Base-by-base conservation (phyloP, 2,329 filamentous ascomycete species). In the Epichloe sylvatica region DNA sequence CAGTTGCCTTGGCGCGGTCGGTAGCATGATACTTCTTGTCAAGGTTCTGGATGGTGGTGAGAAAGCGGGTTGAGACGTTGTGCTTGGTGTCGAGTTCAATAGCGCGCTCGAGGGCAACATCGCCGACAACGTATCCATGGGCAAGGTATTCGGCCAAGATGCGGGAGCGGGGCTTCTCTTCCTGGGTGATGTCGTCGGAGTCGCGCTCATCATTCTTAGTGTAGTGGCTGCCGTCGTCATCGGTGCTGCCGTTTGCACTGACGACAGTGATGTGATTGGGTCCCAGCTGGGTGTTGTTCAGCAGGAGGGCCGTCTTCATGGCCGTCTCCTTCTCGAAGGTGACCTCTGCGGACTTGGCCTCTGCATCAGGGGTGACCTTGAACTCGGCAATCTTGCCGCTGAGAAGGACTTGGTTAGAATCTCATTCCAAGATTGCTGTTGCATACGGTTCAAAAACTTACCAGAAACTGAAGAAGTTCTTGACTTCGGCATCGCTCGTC, bases 401-500 rank as follows among this genome's bases (percentile, higher is more conserved):
- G 64, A 19, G 8, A 17, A n/a, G 13, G 13, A 2, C 33, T 21
- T 6, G 6, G 51, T 47, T 21, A 45, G 35, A 21, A 42, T 17
- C 13, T 37, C 13, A n/a, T 17, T 30, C 30, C n/a, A 19, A 6
- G 13, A 15, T 15, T 38, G 30, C 5, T 34, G 11, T 6, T 36
- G 19, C 19, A 25, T 7, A 33, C 15, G 17, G 5, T 8, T 4
- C 9, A 4, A 15, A 34, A 1, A 53, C 79, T 65, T 76, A 91
- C 87, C 80, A 84, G 71, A 97, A 97, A 74, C 85, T 92, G 76
- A 98, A 98, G 77, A 98, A 98, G 65, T 95, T 90, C 63, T 81
- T 81, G 60, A 98, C 82, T 70, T 97, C 89, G 71, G 90, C 84
- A 70, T 98, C 89, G 58, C 78, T 81, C 51, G 91, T 96, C 65